Base-by-base conservation (phyloP, 306 rosid genomes). In the Pyrus pyrifolia region DNA sequence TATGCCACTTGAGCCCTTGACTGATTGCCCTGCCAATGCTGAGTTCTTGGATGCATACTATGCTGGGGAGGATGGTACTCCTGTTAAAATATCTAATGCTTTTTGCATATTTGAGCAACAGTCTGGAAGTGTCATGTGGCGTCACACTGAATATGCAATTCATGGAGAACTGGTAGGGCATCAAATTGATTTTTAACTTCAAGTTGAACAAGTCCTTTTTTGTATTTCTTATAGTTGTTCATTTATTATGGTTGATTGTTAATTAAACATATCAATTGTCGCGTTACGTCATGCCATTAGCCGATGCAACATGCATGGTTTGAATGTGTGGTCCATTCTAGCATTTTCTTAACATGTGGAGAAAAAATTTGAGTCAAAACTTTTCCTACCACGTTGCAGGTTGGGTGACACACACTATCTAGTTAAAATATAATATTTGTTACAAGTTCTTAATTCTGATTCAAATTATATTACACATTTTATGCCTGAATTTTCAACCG, bases 81-180 rank as follows among this genome's bases (percentile, higher is more conserved):
- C 89, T 33, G 87, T 89, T 3, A 68, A 83, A 21, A 86, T 79
- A 49, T 0, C 85, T 0, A 88, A 91, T 59, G 85, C 95, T 1
- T 71, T 91, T 10, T 89, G 97, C 51, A 79, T 91, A 14, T 91
- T 89, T n/a, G 97, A 91, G 53, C 80, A 58, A 27, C 60, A 82
- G 58, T 85, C 85, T 8, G 88, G 91, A 4, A 80, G 84, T 53
- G 78, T 86, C 72, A 77, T 86, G 90, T 91, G 96, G 96, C 93
- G 93, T 42, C 93, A 89, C 77, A 80, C 93, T 18, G 90, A 87
- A 76, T 19, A 10, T 0, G 73, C 2, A 8, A 52, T 87, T 60
- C 83, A 85, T 3, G 21, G 73, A 11, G 65, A 81, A 71, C 17
- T 19, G 70, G 87, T 86, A 78, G 27, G 71, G 6, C 12, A 40